A percentile compares a stretch with the other conserved stretches of the same genome.
Evolutionary conservation across 2,329 filamentous ascomycete species (phyloP).

Genomic region (Verticillium klebahnii): DNA sequence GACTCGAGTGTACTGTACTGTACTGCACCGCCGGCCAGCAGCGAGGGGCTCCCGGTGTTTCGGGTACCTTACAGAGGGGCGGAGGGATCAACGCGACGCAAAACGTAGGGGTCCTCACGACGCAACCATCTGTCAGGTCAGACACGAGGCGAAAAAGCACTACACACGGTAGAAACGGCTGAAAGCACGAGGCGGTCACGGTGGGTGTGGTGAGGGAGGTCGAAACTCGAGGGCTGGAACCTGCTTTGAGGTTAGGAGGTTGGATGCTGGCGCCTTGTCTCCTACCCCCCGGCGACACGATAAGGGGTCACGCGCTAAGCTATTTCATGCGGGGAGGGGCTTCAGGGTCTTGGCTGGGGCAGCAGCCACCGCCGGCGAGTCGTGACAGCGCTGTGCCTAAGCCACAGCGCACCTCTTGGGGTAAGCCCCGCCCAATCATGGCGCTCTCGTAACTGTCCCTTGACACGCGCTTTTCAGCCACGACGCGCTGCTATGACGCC

Average conservation of each 20-base stretch:
- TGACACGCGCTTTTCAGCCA: not conserved
- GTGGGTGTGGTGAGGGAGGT: not conserved
- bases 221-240: not conserved
- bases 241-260: not conserved
- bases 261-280: not conserved
- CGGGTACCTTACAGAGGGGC: not conserved
- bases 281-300: not conserved
- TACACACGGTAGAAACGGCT: not conserved
- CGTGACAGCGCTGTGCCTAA: not conserved
- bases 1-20: not conserved
- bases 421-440: not conserved
- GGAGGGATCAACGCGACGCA: not conserved
- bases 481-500: not conserved
- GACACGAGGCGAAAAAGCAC: not conserved
- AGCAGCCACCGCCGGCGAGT: not conserved
- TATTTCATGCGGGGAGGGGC: not conserved
- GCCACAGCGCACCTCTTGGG: not conserved
- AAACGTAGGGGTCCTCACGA: not conserved
- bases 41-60: too few relatives aligned
- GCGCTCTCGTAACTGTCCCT: not conserved
- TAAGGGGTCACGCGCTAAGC: not conserved
- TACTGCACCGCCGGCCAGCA: not conserved
- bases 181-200: not conserved
- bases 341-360: not conserved
- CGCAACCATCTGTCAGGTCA: not conserved